Percentiles rank a stretch among this genome's conserved stretches.
Conservation (phyloP, 257 asterid genomes). For the Ligustrum vulgare region DNA sequence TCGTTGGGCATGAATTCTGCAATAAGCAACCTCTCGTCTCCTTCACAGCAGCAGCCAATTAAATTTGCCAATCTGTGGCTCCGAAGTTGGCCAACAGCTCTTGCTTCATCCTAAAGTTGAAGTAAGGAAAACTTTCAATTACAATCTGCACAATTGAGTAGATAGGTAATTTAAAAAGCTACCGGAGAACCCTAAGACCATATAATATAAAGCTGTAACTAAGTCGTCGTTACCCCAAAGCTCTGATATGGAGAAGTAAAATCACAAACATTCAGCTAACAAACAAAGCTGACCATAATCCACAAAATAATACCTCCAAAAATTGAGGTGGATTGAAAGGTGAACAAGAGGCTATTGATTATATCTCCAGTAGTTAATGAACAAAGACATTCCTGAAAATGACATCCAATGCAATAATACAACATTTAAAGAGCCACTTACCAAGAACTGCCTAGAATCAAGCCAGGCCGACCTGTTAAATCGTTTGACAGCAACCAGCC, state of each 20-base stretch:
- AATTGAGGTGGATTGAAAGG: background rate
- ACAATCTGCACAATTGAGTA: slow-evolving; percentile 4
- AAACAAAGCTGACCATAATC: background rate
- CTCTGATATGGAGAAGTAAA: background rate
- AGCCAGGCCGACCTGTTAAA: slow-evolving; percentile 93
- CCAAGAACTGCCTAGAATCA: slow-evolving; percentile 85
- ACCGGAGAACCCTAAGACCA: slow-evolving; percentile 1
- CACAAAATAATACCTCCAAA: background rate
- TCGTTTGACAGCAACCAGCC: slow-evolving; percentile 88
- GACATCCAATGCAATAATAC: background rate
- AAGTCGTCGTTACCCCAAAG: background rate
- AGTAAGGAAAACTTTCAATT: slow-evolving; percentile 13
- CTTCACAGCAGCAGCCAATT: slow-evolving; percentile 96
- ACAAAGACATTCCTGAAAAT: slow-evolving; percentile 5
- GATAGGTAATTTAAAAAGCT: background rate
- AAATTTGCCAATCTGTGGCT: slow-evolving; percentile 73
- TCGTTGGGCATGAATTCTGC: slow-evolving; percentile 97
- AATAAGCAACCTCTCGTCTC: slow-evolving; percentile 89
- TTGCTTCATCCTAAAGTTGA: slow-evolving; percentile 75
- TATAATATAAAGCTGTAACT: background rate
- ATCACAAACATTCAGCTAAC: background rate
- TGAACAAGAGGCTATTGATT: background rate
- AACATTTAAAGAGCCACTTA: slow-evolving; percentile 30
- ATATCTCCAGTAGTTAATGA: background rate
- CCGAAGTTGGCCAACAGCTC: slow-evolving; percentile 88